Evolutionary conservation across 441 rosid species (phyloP), one percentile per base, ranked within the genome.

Genomic region (Kokia cookei): DNA sequence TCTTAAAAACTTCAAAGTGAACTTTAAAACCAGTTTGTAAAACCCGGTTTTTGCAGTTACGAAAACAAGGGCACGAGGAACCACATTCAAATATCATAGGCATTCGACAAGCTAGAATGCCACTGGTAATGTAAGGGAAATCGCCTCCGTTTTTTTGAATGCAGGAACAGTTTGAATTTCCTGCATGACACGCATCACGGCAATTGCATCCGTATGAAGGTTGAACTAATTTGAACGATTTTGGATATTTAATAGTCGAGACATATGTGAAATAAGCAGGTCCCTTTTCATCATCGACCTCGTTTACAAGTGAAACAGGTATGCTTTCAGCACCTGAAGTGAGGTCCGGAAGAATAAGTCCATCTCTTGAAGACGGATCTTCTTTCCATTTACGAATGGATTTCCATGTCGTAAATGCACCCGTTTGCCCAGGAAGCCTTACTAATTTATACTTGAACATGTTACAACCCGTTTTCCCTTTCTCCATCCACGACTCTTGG

Each of bases 391-490:
- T 84, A 75, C 85, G 88, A 80, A 94, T 82, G 32, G 89, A 80
- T 83, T 91, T 90, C 99, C 99, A 94, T 29, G 76, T 27, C 7
- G 84, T 45, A 75, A 86, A 94, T 43, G 92, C 97, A 69, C 70
- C 84, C 27, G 91, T 86, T 81, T 94, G 97, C 71, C 93, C 94
- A 8, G 94, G 90, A 29, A 78, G 12, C 75, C 97, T 82, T 59
- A 84, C 83, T 76, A 94, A 26, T 75, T 86, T 91, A 78, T 91
- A 91, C 78, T 94, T 94, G 71, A 94, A 94, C 1, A 85, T 85
- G 79, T 84, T 94, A 78, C 86, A 86, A 35, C 98, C 98, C 15
- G 96, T 82, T 62, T 60, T 60, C 42, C 43, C 65, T 40, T 60
- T 60, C 65, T 60, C 65, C 40, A 29, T 29, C 65, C 65, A 94